Percentiles rank a stretch among this genome's conserved stretches.
These are phyloP conservation scores for Adansonia grandidieri DNA, from an alignment of 441 rosid genomes.

Conservation along the genomic window DNA sequence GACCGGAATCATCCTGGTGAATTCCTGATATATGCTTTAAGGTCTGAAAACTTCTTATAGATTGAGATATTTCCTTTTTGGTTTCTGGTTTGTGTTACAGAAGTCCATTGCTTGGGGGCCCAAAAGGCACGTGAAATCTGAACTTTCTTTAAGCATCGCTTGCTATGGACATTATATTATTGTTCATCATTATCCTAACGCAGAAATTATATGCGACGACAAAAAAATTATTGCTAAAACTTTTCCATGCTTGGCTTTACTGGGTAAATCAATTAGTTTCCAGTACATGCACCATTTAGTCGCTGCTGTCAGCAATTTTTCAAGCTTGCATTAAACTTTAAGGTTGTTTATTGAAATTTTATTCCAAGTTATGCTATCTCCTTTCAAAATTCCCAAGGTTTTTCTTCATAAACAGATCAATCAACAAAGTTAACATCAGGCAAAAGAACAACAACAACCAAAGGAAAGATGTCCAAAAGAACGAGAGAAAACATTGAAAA, in stretches of 20 bases:
- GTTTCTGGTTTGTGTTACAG: not conserved
- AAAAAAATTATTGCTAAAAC: not conserved
- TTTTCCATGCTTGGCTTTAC: not conserved
- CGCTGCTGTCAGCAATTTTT: not conserved
- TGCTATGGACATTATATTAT: not conserved
- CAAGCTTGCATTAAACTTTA: not conserved
- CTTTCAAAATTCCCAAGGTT: not conserved
- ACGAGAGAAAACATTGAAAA: not conserved
- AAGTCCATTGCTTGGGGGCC: not conserved
- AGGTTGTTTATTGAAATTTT: not conserved
- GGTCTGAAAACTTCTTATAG: not conserved
- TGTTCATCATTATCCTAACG: not conserved
- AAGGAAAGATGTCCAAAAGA: not conserved
- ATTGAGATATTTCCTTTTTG: slow-evolving; percentile 1
- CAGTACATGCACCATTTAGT: not conserved
- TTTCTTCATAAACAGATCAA: not conserved
- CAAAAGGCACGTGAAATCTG: not conserved
- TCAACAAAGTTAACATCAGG: not conserved
- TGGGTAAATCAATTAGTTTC: not conserved
- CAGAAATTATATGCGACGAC: not conserved
- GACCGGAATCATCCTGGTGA: slow-evolving; percentile 29
- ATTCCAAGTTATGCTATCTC: not conserved
- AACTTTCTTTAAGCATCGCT: not conserved
- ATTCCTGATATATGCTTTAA: not conserved
- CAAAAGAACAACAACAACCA: not conserved